Base-by-base conservation (phyloP, 371 early-diverging fungal species). In the Mortierella sp. region DNA sequence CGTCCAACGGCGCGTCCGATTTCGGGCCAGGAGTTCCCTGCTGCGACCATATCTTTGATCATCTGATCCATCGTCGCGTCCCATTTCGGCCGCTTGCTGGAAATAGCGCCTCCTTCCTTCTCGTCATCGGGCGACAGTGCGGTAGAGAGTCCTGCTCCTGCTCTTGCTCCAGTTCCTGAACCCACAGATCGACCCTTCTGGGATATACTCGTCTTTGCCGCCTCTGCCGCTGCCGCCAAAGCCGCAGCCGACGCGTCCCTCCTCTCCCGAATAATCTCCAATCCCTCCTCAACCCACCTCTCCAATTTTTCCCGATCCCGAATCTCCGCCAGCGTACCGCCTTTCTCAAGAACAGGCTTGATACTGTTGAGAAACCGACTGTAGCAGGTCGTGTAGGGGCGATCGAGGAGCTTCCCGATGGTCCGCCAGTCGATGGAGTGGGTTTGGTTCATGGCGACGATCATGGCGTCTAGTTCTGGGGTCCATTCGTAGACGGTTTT, bases 341-440 rank as follows among this genome's bases (percentile, higher is more conserved):
- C 83, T 1, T 38, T 38, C 3, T 74, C 44, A 41, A 83, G 70
- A 1, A 58, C 65, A 0, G 83, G 79, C 7, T 60, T 70, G 48
- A 83, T 70, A 4, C 29, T 83, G 51, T 29, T 44, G 29, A 70
- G 14, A 44, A 60, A 83, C 5, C 79, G 75, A 10, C 16, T 60
- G 74, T 83, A 79, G 35, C 73, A 74, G 21, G 83, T 83, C 24
- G 83, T 76, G 46, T 71, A 72, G 1, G 79, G 76, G 32, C 75
- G 73, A 21, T 71, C 65, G 29, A 83, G 38, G n/a, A 83, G 38
- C 5, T 51, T 21, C 7, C 83, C 83, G 11, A 83, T 79, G 0
- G 74, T 79, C 21, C 79, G 79, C 83, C 83, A 83, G 18, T 76
- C 46, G 65, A 83, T 70, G n/a, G 76, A 21, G 74, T 75, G 49